Percentiles rank a stretch among this genome's conserved stretches.
These are phyloP conservation scores for Thalassiosira mediterranea DNA, from an alignment of 352 stramenopile genomes.

Conservation along the genomic window DNA sequence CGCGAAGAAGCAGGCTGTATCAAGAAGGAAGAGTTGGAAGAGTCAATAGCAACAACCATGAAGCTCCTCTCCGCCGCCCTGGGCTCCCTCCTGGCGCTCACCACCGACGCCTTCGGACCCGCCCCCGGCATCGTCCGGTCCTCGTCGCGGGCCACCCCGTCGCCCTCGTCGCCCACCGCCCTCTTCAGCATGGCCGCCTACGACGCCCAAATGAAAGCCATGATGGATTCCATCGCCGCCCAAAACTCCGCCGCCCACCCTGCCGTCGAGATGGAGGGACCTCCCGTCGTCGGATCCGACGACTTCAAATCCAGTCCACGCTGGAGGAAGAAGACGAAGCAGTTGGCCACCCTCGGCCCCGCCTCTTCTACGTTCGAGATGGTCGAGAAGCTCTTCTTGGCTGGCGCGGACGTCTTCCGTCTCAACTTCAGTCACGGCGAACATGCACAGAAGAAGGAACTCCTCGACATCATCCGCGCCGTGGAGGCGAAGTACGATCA, in stretches of 20 bases:
- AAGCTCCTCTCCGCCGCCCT: slow-evolving; percentile 2
- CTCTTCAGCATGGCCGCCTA: slow-evolving; percentile 39
- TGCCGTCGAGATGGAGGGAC: neutral
- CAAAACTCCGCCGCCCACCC: neutral
- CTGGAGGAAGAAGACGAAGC: slow-evolving; percentile 84
- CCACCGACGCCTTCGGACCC: slow-evolving; percentile 21
- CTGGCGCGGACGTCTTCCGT: slow-evolving; percentile 88
- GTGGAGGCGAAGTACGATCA: slow-evolving; percentile 88
- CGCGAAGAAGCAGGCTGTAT: too few species aligned
- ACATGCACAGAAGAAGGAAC: slow-evolving; percentile 88
- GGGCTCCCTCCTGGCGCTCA: slow-evolving; percentile 1
- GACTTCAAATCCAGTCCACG: slow-evolving; percentile 71
- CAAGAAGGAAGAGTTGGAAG: too few species aligned
- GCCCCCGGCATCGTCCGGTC: neutral
- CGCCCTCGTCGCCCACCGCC: neutral
- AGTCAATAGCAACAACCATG: neutral
- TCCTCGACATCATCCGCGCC: slow-evolving; percentile 81
- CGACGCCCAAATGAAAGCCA: slow-evolving; percentile 42
- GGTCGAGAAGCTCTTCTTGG: slow-evolving; percentile 89
- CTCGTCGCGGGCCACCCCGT: neutral
- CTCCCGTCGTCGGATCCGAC: slow-evolving; percentile 5
- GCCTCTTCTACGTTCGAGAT: slow-evolving; percentile 84
- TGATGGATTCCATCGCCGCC: too few species aligned
- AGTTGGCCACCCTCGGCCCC: slow-evolving; percentile 87
- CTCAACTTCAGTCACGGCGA: slow-evolving; percentile 89